These are phyloP conservation scores for Pilobolus umbonatus DNA, from an alignment of 192 early-diverging fungal species.

Conservation along the genomic window DNA sequence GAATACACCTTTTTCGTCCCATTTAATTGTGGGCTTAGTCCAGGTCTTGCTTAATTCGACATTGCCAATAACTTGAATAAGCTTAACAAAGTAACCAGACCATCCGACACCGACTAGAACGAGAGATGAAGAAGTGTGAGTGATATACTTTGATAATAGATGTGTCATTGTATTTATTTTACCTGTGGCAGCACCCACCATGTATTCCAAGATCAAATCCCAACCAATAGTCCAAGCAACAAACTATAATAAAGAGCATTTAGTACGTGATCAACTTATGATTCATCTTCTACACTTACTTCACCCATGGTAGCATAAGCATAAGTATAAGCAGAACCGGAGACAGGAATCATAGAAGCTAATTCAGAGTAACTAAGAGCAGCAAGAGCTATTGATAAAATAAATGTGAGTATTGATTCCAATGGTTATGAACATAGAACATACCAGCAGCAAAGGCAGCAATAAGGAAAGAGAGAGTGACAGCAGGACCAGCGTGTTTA, in stretches of 20 bases:
- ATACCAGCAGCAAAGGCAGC: constrained; percentile 63
- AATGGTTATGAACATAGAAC: not conserved
- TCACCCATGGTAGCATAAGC: constrained; percentile 86
- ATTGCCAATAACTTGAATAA: constrained; percentile 53
- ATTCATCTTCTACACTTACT: constrained; percentile 6
- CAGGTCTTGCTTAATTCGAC: constrained; percentile 46
- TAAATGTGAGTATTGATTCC: not conserved
- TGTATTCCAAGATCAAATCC: constrained; percentile 86
- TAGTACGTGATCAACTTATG: not conserved
- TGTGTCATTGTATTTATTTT: constrained; percentile 12
- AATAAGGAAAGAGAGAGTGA: constrained; percentile 78
- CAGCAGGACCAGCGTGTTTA: constrained; percentile 74
- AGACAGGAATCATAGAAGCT: constrained; percentile 79
- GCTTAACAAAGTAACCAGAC: constrained; percentile 73
- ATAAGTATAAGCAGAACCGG: constrained; percentile 85
- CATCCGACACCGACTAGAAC: constrained; percentile 67
- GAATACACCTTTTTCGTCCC: constrained; percentile 43
- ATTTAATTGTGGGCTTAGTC: constrained; percentile 67
- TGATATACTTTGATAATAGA: not conserved
- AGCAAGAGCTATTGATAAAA: constrained; percentile 41
- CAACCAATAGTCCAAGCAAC: constrained; percentile 90
- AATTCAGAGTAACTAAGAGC: constrained; percentile 85
- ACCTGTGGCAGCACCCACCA: constrained; percentile 76
- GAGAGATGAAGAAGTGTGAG: not conserved
- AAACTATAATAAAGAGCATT: constrained; percentile 23